A percentile compares a stretch with the other conserved stretches of the same genome.
Conservation (phyloP, 2,329 filamentous ascomycete species). For the Penicillium sp. region DNA sequence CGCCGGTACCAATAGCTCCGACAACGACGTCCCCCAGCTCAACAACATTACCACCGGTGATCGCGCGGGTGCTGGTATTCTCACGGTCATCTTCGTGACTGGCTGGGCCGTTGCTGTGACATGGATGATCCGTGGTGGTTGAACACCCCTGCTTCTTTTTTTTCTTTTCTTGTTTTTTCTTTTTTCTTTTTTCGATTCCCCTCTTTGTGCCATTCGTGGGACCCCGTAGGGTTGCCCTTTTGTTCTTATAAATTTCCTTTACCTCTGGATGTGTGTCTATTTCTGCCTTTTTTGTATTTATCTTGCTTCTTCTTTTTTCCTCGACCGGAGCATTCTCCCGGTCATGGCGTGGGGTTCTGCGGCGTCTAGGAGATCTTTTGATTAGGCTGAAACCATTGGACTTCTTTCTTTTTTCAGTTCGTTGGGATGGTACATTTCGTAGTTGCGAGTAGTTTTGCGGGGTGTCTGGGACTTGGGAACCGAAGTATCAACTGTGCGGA, state of each 20-base stretch:
- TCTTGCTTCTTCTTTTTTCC: neutral
- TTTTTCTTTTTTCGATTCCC: neutral
- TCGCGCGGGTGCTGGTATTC: slow-evolving; percentile 34
- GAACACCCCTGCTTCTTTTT: neutral
- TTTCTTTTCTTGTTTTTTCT: too few species aligned
- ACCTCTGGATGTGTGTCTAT: slow-evolving; percentile 3
- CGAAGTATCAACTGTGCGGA: too few species aligned
- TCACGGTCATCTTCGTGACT: slow-evolving; percentile 30
- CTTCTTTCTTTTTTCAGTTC: neutral
- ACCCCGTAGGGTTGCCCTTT: slow-evolving; percentile 6
- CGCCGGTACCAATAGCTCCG: slow-evolving; percentile 32
- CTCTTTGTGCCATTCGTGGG: neutral
- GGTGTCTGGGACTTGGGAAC: neutral
- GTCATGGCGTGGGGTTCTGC: slow-evolving; percentile 1
- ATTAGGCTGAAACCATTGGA: neutral
- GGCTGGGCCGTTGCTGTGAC: slow-evolving; percentile 26
- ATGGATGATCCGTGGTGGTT: slow-evolving; percentile 31
- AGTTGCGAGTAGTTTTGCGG: neutral
- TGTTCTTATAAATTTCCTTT: slow-evolving; percentile 16
- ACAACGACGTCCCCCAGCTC: slow-evolving; percentile 7
- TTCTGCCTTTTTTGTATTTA: neutral
- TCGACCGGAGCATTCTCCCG: neutral
- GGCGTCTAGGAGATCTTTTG: slow-evolving; percentile 8
- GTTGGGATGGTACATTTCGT: neutral
- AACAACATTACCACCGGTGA: slow-evolving; percentile 32